Conservation (phyloP, 2,329 filamentous ascomycete species). For the Pseudogymnoascus sp. region DNA sequence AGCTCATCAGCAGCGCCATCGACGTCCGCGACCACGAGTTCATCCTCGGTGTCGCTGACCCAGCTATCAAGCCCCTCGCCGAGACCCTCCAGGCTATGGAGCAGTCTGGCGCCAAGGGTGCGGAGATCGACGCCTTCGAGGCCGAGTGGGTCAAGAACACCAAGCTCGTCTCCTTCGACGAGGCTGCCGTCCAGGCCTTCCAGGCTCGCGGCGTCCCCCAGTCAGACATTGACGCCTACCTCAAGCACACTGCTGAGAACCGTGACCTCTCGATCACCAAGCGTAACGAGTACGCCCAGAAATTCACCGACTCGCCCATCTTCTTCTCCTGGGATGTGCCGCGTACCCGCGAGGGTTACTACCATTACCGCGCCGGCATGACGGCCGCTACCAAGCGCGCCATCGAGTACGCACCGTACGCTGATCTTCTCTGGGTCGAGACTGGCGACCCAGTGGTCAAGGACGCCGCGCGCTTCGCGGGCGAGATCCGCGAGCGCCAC, state of each 20-base stretch:
- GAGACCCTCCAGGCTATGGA: conserved; percentile 92
- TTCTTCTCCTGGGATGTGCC: conserved; percentile 88
- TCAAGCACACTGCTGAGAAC: conserved; percentile 51
- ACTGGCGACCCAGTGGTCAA: conserved; percentile 80
- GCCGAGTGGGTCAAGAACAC: conserved; percentile 81
- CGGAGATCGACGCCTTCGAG: conserved; percentile 81
- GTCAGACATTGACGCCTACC: conserved; percentile 60
- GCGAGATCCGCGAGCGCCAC: conserved; percentile 59
- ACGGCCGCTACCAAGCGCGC: conserved; percentile 85
- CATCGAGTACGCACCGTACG: conserved; percentile 82
- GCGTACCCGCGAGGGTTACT: conserved; percentile 86
- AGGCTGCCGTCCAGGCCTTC: conserved; percentile 74
- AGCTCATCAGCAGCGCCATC: conserved; percentile 79
- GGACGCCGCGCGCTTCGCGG: conserved; percentile 67
- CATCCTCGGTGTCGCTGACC: conserved; percentile 77
- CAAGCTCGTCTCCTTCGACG: conserved; percentile 82
- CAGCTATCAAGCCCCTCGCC: conserved; percentile 67
- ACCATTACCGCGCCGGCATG: conserved; percentile 82
- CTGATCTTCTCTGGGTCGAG: conserved; percentile 95
- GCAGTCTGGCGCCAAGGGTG: conserved; percentile 61
- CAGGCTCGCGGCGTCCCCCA: conserved; percentile 54
- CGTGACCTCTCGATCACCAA: conserved; percentile 70
- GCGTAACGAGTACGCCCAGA: conserved; percentile 63
- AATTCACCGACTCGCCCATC: conserved; percentile 56
- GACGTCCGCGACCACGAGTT: conserved; percentile 96